Evolutionary conservation across 164 flowering plant genomes (phyloP).

Genomic region (Macadamia integrifolia): DNA sequence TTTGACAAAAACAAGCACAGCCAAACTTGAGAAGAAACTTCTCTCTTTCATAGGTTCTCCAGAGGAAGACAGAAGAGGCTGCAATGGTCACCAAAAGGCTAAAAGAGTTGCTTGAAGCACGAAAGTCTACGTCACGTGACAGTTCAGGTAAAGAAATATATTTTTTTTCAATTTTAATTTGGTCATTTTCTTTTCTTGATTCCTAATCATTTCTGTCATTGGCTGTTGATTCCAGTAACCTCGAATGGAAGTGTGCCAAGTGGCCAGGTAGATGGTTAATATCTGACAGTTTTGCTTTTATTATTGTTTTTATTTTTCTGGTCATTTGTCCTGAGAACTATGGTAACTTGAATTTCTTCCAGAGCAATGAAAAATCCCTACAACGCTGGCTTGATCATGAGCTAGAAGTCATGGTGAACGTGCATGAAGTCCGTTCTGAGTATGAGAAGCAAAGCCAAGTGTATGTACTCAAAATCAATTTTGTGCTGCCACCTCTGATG

Average conservation of each 20-base stretch:
- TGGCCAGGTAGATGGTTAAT: constrained; percentile 62
- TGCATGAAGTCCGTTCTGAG: constrained; percentile 96
- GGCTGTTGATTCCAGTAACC: constrained; percentile 35
- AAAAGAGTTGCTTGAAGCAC: constrained; percentile 92
- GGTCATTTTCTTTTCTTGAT: background rate
- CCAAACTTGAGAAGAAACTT: constrained; percentile 1
- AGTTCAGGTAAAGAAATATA: constrained; percentile 43
- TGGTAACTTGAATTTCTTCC: constrained; percentile 12
- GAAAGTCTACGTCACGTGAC: constrained; percentile 81
- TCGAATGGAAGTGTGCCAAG: constrained; percentile 59
- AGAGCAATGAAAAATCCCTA: constrained; percentile 85
- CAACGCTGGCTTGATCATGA: constrained; percentile 98
- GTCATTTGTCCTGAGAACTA: background rate
- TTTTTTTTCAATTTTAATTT: background rate
- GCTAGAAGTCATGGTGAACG: constrained; percentile 97
- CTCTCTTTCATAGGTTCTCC: constrained; percentile 66
- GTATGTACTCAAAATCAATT: constrained; percentile 39
- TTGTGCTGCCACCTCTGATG: background rate
- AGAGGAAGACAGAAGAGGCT: constrained; percentile 98
- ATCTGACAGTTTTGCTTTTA: background rate
- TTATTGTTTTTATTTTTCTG: background rate
- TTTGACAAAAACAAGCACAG: too few species aligned
- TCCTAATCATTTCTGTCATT: constrained; percentile 4
- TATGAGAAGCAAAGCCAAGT: constrained; percentile 99
- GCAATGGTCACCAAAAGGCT: constrained; percentile 99